Percentiles rank a stretch among this genome's conserved stretches.
These are phyloP conservation scores for Trametes coccinea DNA, from an alignment of 768 basidiomycete species.

Conservation along the genomic window DNA sequence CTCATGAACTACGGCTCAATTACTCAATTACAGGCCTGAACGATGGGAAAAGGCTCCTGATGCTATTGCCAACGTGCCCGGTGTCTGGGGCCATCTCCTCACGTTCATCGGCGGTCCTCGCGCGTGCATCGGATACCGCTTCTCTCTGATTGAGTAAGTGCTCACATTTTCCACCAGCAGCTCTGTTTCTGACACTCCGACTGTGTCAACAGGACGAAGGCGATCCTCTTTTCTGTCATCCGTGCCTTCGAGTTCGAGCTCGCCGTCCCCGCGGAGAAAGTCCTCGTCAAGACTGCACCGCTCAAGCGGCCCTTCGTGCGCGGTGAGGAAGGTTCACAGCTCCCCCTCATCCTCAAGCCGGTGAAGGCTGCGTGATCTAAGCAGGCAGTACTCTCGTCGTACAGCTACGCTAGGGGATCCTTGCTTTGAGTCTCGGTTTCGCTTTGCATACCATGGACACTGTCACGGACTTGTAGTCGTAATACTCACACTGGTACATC, in stretches of 20 bases:
- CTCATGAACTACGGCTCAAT: too few relatives aligned
- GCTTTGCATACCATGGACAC: too few relatives aligned
- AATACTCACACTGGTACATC: too few relatives aligned
- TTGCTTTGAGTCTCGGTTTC: too few relatives aligned
- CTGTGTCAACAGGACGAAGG: constrained; percentile 30
- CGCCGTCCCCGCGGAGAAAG: constrained; percentile 28
- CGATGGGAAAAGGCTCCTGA: constrained; percentile 56
- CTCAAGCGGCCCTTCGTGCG: constrained; percentile 25
- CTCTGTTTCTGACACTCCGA: too few relatives aligned
- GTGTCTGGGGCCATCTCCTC: constrained; percentile 59
- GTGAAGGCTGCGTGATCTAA: not conserved
- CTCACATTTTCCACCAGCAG: not conserved
- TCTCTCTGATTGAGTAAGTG: constrained; percentile 57
- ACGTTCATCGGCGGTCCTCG: constrained; percentile 66
- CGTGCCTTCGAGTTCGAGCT: constrained; percentile 34
- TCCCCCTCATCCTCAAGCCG: constrained; percentile 26
- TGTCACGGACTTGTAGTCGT: too few relatives aligned
- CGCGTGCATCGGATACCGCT: constrained; percentile 68
- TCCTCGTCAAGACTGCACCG: constrained; percentile 21
- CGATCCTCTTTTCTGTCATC: constrained; percentile 33
- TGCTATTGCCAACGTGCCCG: constrained; percentile 47
- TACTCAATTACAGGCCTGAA: constrained; percentile 50
- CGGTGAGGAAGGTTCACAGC: constrained; percentile 21
- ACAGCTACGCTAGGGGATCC: too few relatives aligned
- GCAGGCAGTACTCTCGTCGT: too few relatives aligned